phyloP scores from a whole-genome alignment of 805 yeast species.

The Vanderwaltozyma yarrowii region DNA sequence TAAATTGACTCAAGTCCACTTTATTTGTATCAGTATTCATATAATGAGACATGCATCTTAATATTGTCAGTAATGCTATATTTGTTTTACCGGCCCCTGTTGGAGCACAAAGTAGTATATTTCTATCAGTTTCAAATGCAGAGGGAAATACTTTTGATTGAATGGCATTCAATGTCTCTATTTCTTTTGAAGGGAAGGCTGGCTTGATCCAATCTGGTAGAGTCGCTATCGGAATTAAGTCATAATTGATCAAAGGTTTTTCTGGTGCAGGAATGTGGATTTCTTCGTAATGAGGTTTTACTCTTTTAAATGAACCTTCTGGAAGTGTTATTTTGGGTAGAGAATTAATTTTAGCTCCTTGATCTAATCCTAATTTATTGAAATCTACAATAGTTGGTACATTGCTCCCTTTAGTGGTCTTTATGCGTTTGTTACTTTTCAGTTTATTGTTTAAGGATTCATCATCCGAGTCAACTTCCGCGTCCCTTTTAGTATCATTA shows the following conservation, averaged over 20 bases:
- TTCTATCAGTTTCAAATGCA: conserved; percentile 65
- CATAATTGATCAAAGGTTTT: conserved; percentile 32
- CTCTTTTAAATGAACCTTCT: conserved; percentile 69
- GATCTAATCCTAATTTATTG: conserved; percentile 53
- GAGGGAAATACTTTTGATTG: conserved; percentile 74
- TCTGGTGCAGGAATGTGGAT: conserved; percentile 85
- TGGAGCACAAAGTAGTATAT: conserved; percentile 86
- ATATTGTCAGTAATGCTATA: conserved; percentile 78
- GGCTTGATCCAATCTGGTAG: conserved; percentile 76
- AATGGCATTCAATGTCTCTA: conserved; percentile 60
- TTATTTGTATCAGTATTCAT: conserved; percentile 37
- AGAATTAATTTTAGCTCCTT: conserved; percentile 62
- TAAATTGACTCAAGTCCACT: conserved; percentile 47
- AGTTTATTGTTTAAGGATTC: too few relatives aligned
- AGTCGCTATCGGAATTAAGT: conserved; percentile 45
- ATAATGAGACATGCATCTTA: conserved; percentile 49
- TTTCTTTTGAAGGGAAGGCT: conserved; percentile 63
- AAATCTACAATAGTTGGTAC: too few relatives aligned
- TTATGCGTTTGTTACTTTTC: too few relatives aligned
- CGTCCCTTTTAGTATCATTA: too few relatives aligned
- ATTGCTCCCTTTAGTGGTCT: too few relatives aligned
- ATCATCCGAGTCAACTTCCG: too few relatives aligned
- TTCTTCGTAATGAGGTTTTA: conserved; percentile 70
- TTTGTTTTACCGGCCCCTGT: conserved; percentile 99
- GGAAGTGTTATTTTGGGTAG: conserved; percentile 65